These are phyloP conservation scores for Verticillium klebahnii DNA, from an alignment of 2,329 filamentous ascomycete genomes.

Conservation along the genomic window DNA sequence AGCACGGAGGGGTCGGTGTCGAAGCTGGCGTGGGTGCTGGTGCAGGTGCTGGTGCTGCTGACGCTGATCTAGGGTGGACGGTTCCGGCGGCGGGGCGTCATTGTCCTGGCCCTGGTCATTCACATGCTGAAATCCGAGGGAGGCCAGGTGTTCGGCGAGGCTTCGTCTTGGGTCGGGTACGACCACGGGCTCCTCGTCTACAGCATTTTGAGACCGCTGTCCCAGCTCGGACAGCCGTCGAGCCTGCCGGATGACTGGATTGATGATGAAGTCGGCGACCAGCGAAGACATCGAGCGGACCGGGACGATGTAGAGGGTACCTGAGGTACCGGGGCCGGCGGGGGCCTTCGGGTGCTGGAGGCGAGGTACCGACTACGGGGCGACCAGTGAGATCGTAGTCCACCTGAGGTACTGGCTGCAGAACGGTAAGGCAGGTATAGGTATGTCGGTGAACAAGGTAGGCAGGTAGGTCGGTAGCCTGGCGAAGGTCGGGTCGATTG, in stretches of 20 bases:
- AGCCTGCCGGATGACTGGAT: slow-evolving; percentile 61
- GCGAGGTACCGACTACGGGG: neutral
- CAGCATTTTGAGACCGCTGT: neutral
- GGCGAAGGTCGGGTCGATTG: neutral
- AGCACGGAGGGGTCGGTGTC: neutral
- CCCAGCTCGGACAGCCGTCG: slow-evolving; percentile 53
- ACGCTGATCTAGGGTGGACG: neutral
- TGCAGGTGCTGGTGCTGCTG: neutral
- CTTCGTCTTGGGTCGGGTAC: neutral
- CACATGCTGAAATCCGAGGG: neutral
- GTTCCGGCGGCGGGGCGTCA: neutral
- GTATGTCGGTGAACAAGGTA: too few species aligned
- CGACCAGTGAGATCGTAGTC: neutral
- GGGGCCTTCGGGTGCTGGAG: neutral
- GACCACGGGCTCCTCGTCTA: neutral
- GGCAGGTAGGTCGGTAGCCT: too few species aligned
- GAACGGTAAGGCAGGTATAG: too few species aligned
- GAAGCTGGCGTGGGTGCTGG: neutral
- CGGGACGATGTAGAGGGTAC: neutral
- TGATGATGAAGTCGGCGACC: slow-evolving; percentile 62
- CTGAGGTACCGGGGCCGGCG: neutral
- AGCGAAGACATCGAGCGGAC: slow-evolving; percentile 51
- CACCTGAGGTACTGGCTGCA: too few species aligned
- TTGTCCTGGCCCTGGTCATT: neutral
- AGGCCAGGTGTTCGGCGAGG: neutral